Percentiles rank a stretch among this genome's conserved stretches.
These are phyloP conservation scores for Gossypium australe DNA, from an alignment of 345 rosid species.

Conservation along the genomic window DNA sequence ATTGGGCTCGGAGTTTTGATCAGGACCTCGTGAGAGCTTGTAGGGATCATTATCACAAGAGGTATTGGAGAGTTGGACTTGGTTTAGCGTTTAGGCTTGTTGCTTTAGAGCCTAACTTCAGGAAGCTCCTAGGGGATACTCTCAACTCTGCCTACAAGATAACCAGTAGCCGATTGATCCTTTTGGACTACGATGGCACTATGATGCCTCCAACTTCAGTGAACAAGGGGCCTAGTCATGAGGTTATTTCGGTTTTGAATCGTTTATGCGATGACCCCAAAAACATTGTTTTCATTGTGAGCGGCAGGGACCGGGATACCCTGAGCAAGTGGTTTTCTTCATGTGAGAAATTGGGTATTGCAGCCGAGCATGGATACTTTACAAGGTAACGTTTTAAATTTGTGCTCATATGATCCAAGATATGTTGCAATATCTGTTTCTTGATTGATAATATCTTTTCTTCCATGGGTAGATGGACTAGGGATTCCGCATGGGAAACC, in stretches of 20 bases:
- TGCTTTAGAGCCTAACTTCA: constrained; percentile 62
- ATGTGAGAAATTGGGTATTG: constrained; percentile 59
- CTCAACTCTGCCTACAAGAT: constrained; percentile 50
- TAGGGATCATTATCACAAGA: constrained; percentile 56
- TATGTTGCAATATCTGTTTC: not conserved
- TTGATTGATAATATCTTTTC: not conserved
- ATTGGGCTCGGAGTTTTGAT: constrained; percentile 73
- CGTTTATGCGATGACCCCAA: constrained; percentile 61
- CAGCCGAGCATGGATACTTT: constrained; percentile 86
- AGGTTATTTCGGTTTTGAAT: constrained; percentile 54
- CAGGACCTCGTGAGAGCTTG: constrained; percentile 80
- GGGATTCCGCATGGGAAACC: constrained; percentile 54
- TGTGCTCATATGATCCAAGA: not conserved
- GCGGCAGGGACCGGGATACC: constrained; percentile 77
- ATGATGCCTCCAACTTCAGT: constrained; percentile 49
- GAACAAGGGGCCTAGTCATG: constrained; percentile 48
- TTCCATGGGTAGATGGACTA: constrained; percentile 42
- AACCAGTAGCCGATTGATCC: constrained; percentile 52
- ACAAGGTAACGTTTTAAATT: constrained; percentile 40
- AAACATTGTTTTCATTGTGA: constrained; percentile 67
- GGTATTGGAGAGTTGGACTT: constrained; percentile 71
- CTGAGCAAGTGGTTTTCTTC: constrained; percentile 67
- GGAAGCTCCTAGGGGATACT: constrained; percentile 48
- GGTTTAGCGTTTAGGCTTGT: constrained; percentile 67
- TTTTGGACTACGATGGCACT: constrained; percentile 87